Evolutionary conservation across 108 stramenopile genomes (phyloP), one percentile per base, ranked within the genome.

Genomic region (Cyclostephanos tholiformis): DNA sequence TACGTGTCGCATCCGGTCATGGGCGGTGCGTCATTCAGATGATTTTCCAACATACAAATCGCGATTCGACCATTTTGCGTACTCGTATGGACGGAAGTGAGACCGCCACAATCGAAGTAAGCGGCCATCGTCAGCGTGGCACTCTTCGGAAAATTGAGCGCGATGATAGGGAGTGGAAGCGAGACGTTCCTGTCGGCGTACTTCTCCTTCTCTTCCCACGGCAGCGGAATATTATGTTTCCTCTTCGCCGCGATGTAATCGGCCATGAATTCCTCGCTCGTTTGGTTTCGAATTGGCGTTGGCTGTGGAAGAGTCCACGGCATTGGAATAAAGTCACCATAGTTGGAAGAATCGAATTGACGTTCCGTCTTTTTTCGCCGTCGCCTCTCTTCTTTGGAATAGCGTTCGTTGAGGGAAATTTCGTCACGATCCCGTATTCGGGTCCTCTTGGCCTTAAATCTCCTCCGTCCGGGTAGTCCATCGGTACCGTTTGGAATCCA

Each of bases 31-130:
- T 51, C 74, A 11, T 63, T 36, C 1, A 82, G 30, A n/a, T 65
- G 41, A 62, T 82, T 82, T 68, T 82, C 80, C 65, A 69, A 65
- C 80, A 82, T 82, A 25, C 80, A 82, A 41, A 75, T 67, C 8
- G 65, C 80, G 48, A 82, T 67, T 7, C 80, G 74, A 0, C 73
- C 73, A 16, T 74, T 52, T 44, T 70, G 80, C 9, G 66, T 75
- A 44, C 59, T 53, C 17, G 80, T 82, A 59, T 82, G 80, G 30
- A 67, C 30, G 50, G 74, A 57, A 49, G 69, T 71, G 61, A 75
- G 25, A 39, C 80, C 80, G 7, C 65, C 80, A 44, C 80, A 82
- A 14, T 60, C 38, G 65, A 82, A 82, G 43, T 49, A 82, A 22
- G 69, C 61, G 20, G 49, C 71, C 74, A 82, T 64, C 16, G 80